Evolutionary conservation across 1,284 basidiomycete genomes (phyloP), one percentile per base, ranked within the genome.

Genomic region (Ceratorhiza oryzae-sativae): DNA sequence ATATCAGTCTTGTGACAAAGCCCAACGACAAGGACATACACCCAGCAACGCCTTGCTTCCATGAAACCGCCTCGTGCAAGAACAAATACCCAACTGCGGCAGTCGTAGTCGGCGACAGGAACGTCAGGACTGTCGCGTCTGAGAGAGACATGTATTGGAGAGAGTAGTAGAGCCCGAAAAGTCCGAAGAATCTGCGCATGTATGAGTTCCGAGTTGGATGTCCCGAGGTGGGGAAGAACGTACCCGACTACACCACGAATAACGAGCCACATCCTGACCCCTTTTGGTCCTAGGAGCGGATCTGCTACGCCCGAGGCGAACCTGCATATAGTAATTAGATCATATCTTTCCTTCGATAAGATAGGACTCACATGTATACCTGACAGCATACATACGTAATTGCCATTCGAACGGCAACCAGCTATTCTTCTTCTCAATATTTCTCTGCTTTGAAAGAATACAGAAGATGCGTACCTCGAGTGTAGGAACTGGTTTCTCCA

Each of bases 51-150:
- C 79, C 74, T 78, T 94, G 88, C 72, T 81, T 83, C 60, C 80
- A 79, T 0, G 85, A 84, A 75, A 92, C 87, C 0, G 79, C 80
- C 77, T 95, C 93, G 18, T 85, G 84, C 8, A 95, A 81, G 27
- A 94, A 82, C 1, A 93, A 72, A 5, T 86, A 86, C 0, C 88
- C 92, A 1, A 89, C 81, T n/a, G 93, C 78, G 0, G 87, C 88
- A 0, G 90, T 92, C 10, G 85, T 83, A 71, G 89, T 84, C 0
- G 93, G 93, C 0, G 86, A 80, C 9, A 95, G 75, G 20, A 75
- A 75, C 8, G 72, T 72, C 20, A 75, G 63, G 5, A 59, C 62
- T 27, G 72, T 73, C 2, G 68, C 49, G 46, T 75, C 74, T 32
- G 74, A 75, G 45, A 75, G 70, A 1, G 72, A 73, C 36, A 75